phyloP scores from a whole-genome alignment of 2,329 filamentous ascomycete species.

The Decorospora gaudefroyi region DNA sequence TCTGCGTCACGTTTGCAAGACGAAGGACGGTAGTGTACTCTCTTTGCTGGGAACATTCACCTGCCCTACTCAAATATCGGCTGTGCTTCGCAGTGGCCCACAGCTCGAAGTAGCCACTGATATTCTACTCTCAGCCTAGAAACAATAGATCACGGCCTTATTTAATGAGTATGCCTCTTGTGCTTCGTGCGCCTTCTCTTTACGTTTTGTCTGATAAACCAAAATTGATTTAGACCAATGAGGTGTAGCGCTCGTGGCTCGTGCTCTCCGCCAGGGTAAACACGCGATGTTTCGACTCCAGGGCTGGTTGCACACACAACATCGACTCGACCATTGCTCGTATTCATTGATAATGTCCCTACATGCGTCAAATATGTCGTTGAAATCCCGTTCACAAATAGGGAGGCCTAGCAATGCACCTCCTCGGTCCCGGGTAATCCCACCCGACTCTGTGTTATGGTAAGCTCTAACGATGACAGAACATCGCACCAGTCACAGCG shows the following conservation, averaged over 20 bases:
- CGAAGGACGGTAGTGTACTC: constrained; percentile 12
- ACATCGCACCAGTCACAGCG: background rate
- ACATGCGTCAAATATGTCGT: constrained; percentile 24
- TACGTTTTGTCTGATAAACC: no score
- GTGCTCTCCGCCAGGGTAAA: constrained; percentile 12
- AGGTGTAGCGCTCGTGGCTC: constrained; percentile 7
- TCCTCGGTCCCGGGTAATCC: constrained; percentile 9
- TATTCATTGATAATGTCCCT: constrained; percentile 25
- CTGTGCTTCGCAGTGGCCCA: constrained; percentile 31
- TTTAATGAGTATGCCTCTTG: constrained; percentile 2
- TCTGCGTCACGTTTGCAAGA: constrained; percentile 1
- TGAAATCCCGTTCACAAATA: constrained; percentile 25
- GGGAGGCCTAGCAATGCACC: constrained; percentile 18
- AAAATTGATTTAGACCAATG: background rate
- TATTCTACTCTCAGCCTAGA: constrained; percentile 30
- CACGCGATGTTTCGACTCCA: constrained; percentile 13
- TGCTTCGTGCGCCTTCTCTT: no score
- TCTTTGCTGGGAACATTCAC: constrained; percentile 12
- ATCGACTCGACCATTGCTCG: constrained; percentile 3
- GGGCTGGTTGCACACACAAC: constrained; percentile 8
- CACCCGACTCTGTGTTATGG: background rate
- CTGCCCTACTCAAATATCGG: constrained; percentile 13
- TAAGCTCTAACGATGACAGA: constrained; percentile 13
- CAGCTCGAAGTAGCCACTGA: constrained; percentile 32
- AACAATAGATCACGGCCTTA: constrained; percentile 26